Base-by-base conservation (phyloP, 73 alveolate genomes). In the Paramecium primaurelia region DNA sequence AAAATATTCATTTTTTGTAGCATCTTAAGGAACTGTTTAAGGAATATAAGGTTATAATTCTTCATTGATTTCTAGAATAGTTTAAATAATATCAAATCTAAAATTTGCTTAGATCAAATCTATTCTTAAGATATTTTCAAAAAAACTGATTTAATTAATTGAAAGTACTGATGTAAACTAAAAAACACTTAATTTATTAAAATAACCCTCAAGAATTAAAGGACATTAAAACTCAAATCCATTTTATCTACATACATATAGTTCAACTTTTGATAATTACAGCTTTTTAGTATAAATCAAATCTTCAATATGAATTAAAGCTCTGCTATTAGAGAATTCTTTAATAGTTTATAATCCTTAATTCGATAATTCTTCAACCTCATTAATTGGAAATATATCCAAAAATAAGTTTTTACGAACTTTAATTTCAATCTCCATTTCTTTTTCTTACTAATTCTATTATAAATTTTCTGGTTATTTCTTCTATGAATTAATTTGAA, bases 191-290 rank as follows among this genome's bases (percentile, higher is more conserved):
- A 73, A 38, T 40, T n/a, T 73, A 1, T 37, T 10, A 73, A 73
- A 73, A 20, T 73, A 73, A 1, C 20, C 20, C 14, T 25, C 59
- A 32, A 73, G 59, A 9, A 73, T 16, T 16, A 73, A 9, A 5
- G 87, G 87, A 18, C 87, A 73, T 73, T 73, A 14, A 36, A 73
- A 73, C n/a, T 73, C 87, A 4, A 73, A 18, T 30, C 87, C 87
- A 73, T 73, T 73, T 37, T 73, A 9, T 36, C 87, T 36, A 18
- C 84, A 28, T 3, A 64, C 84, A 32, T 12, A 64, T 14, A 64
- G 8, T 0, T 6, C 9, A 6, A 28, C 84, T 3, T 28, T 28
- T 14, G 25, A 64, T 28, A 64, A 32, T 2, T 16, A 1, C 4
- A 64, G 25, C 9, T 14, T 12, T 28, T 64, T 34, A 64, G 28